phyloP scores from a whole-genome alignment of 352 stramenopile species.

The Globisporangium solare region DNA sequence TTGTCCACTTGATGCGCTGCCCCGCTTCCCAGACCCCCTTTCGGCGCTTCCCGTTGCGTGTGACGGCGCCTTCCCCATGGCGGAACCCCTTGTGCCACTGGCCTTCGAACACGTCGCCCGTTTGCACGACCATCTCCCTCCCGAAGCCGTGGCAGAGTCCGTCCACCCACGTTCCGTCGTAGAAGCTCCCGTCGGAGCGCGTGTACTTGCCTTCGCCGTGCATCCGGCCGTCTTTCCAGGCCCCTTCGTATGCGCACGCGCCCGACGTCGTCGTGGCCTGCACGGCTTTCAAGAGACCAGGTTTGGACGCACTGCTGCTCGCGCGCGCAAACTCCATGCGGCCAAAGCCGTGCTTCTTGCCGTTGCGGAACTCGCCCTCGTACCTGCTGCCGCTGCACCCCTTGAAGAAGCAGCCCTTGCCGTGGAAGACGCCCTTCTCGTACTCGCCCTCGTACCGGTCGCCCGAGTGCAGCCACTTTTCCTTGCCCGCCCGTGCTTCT shows the following conservation, averaged over 20 bases:
- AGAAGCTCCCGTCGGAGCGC: conserved; percentile 50
- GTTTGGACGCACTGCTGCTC: no score
- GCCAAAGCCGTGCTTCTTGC: conserved; percentile 44
- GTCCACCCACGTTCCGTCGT: conserved; percentile 60
- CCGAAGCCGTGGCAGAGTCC: conserved; percentile 51
- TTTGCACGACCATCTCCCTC: conserved; percentile 38
- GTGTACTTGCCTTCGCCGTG: conserved; percentile 67
- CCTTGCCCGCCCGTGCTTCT: conserved; percentile 53
- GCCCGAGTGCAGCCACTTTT: conserved; percentile 41
- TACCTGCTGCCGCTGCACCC: conserved; percentile 45
- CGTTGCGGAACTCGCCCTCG: conserved; percentile 51
- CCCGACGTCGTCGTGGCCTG: not conserved
- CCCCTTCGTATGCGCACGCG: conserved; percentile 41
- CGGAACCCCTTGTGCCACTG: conserved; percentile 46
- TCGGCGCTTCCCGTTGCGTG: conserved; percentile 33
- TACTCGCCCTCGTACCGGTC: conserved; percentile 70
- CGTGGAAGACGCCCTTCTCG: conserved; percentile 46
- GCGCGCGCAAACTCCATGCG: conserved; percentile 50
- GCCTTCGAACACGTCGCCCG: conserved; percentile 54
- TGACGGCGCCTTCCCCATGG: conserved; percentile 56
- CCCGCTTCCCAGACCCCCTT: conserved; percentile 58
- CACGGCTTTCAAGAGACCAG: conserved; percentile 7
- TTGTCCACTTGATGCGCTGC: conserved; percentile 61
- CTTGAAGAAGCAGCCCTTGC: conserved; percentile 37
- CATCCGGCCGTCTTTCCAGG: conserved; percentile 64